A percentile compares a stretch with the other conserved stretches of the same genome.
Evolutionary conservation across 2,329 filamentous ascomycete species (phyloP).

Genomic region (Fusarium udum): DNA sequence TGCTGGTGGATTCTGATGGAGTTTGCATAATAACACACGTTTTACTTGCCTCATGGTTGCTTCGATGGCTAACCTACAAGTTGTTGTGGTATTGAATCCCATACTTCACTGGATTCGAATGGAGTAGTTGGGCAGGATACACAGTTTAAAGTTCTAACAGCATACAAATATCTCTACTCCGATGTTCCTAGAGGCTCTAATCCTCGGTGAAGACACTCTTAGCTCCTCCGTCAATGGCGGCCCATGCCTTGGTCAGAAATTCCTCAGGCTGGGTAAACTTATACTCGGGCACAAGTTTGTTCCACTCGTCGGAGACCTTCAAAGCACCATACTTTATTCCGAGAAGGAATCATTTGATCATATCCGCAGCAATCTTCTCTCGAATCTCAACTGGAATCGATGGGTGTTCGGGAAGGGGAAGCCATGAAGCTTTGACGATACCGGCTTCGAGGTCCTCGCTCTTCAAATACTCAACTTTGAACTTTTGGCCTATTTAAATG

Average conservation of each 20-base stretch:
- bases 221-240: constrained; percentile 18
- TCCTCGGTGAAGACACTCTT: constrained; percentile 1
- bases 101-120: neutral
- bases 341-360: constrained; percentile 14
- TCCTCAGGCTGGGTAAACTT: constrained; percentile 53
- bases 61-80: neutral
- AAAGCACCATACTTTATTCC: constrained; percentile 33
- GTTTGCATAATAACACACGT: too few relatives aligned
- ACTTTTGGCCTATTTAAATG: constrained; percentile 23
- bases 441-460: constrained; percentile 34
- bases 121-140: neutral
- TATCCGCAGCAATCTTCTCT: neutral
- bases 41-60: too few relatives aligned
- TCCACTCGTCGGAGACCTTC: constrained; percentile 55
- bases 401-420: constrained; percentile 26
- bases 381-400: constrained; percentile 30
- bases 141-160: too few relatives aligned
- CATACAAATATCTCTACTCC: neutral
- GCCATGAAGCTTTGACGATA: constrained; percentile 40
- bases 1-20: neutral
- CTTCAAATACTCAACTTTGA: constrained; percentile 29
- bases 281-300: constrained; percentile 55
- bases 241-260: constrained; percentile 50
- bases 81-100: neutral
- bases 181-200: neutral